phyloP scores from a whole-genome alignment of 2,329 filamentous ascomycete genomes.

The Simplicillium aogashimaense region DNA sequence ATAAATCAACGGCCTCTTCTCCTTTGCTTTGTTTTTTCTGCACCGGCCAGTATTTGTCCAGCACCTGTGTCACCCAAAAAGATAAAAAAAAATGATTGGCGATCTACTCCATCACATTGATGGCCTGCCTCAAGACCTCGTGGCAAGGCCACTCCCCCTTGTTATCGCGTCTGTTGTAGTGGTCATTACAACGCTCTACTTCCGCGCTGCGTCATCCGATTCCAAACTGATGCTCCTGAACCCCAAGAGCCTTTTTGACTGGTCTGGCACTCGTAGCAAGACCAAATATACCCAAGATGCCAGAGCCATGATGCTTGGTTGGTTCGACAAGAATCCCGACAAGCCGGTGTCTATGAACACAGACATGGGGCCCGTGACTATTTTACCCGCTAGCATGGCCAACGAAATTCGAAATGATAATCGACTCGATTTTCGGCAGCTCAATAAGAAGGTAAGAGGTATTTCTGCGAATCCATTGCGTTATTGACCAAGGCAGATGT shows the following conservation, averaged over 20 bases:
- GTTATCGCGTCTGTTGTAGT: constrained; percentile 5
- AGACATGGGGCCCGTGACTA: constrained; percentile 10
- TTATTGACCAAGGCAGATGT: not conserved
- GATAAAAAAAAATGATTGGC: constrained; percentile 5
- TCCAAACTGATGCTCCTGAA: constrained; percentile 4
- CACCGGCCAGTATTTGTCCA: not conserved
- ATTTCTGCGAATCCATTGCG: not conserved
- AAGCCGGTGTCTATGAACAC: constrained; percentile 4
- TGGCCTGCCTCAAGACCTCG: constrained; percentile 2
- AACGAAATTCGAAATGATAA: constrained; percentile 13
- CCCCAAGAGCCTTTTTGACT: constrained; percentile 4
- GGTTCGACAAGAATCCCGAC: constrained; percentile 5
- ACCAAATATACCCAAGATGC: constrained; percentile 1
- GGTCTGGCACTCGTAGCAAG: not conserved
- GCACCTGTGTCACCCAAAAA: not conserved
- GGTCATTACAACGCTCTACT: constrained; percentile 1
- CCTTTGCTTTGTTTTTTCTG: not conserved
- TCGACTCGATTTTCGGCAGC: constrained; percentile 8
- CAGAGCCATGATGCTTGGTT: constrained; percentile 1
- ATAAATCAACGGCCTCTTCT: no score
- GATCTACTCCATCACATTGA: constrained; percentile 2
- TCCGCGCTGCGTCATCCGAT: not conserved
- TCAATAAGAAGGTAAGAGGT: constrained; percentile 1
- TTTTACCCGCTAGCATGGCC: constrained; percentile 10
- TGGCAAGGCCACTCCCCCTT: constrained; percentile 2